A percentile compares a stretch with the other conserved stretches of the same genome.
These are phyloP conservation scores for Boletus hoseneyae DNA, from an alignment of 1,284 basidiomycete genomes.

Conservation along the genomic window DNA sequence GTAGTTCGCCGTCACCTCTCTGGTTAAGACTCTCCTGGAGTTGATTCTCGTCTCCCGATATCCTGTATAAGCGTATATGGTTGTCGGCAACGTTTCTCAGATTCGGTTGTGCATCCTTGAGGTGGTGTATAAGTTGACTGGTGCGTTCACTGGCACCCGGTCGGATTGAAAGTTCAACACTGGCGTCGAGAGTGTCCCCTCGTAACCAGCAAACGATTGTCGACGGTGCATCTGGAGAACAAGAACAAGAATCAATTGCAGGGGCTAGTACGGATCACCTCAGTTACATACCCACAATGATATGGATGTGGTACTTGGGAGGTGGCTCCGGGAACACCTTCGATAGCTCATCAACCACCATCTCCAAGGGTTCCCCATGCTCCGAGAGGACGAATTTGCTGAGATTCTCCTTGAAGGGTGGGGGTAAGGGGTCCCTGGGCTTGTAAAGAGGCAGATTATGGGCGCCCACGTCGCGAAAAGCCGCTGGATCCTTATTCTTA, in stretches of 20 bases:
- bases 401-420: not conserved
- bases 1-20: too few species aligned
- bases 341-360: not conserved
- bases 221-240: slow-evolving; percentile 2
- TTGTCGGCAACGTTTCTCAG: not conserved
- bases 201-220: not conserved
- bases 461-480: too few species aligned
- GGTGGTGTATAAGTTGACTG: not conserved
- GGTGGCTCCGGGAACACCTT: not conserved
- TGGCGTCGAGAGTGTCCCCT: not conserved
- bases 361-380: not conserved
- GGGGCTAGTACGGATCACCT: not conserved
- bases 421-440: not conserved
- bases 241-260: not conserved
- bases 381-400: not conserved
- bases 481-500: not conserved
- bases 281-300: slow-evolving; percentile 1
- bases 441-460: not conserved
- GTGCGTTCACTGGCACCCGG: not conserved
- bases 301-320: not conserved
- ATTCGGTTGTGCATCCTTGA: not conserved
- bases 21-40: too few species aligned
- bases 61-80: too few species aligned
- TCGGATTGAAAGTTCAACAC: not conserved
- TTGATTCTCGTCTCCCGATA: too few species aligned